Percentiles rank a stretch among this genome's conserved stretches.
Conservation (phyloP, 2,329 filamentous ascomycete species). For the Herpotrichia juniperi region DNA sequence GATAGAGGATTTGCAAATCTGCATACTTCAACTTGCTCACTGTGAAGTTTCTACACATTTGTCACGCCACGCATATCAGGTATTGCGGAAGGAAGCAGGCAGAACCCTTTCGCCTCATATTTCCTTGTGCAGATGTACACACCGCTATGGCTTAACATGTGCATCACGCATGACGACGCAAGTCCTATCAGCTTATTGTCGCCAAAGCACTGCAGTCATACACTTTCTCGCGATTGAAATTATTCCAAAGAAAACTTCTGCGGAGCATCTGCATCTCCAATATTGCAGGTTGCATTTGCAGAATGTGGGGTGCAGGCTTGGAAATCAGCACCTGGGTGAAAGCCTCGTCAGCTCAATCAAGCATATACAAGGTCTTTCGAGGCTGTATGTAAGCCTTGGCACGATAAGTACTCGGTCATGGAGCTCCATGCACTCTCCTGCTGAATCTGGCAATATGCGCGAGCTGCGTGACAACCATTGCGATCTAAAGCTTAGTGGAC, state of each 20-base stretch:
- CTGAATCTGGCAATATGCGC: neutral
- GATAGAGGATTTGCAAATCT: neutral
- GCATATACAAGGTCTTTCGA: constrained; percentile 5
- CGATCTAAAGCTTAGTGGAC: neutral
- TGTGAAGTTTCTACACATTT: neutral
- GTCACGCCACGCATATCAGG: neutral
- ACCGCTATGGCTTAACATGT: too few relatives aligned
- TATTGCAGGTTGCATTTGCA: constrained; percentile 25
- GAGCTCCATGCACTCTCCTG: neutral
- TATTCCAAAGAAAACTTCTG: constrained; percentile 5
- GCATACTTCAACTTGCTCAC: neutral
- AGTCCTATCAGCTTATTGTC: neutral
- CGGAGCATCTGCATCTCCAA: constrained; percentile 3
- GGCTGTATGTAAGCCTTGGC: neutral
- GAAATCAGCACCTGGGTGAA: constrained; percentile 11
- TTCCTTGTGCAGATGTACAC: neutral
- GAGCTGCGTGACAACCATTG: neutral
- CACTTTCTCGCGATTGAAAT: neutral
- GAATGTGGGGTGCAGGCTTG: constrained; percentile 24
- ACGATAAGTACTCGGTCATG: neutral
- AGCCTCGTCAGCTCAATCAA: constrained; percentile 34
- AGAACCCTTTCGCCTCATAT: neutral
- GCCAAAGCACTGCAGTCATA: neutral
- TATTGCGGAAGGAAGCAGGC: neutral
- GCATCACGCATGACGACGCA: neutral